Percentiles rank a stretch among this genome's conserved stretches.
Evolutionary conservation across 1,139 yeast genomes (phyloP).

Genomic region (Diutina pseudorugosa): DNA sequence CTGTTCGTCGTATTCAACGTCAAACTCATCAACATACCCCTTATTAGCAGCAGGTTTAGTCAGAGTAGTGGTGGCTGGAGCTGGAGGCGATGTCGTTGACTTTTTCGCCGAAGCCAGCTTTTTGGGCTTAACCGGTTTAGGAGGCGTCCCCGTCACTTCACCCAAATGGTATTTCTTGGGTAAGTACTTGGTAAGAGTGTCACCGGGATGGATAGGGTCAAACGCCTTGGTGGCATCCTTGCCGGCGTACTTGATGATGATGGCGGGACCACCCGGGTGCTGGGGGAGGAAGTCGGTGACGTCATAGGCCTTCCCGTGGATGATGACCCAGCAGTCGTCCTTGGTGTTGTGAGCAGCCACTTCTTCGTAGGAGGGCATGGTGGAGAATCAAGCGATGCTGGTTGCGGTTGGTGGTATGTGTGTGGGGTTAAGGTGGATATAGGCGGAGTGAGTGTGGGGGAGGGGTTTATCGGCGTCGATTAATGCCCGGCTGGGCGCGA

Average conservation of each 20-base stretch:
- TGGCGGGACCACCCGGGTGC: slow-evolving; percentile 45
- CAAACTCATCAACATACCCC: slow-evolving; percentile 25
- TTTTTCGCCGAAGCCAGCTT: slow-evolving; percentile 1
- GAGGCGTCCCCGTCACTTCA: slow-evolving; percentile 6
- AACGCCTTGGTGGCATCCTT: slow-evolving; percentile 49
- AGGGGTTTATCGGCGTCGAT: too few species aligned
- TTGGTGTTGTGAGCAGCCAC: slow-evolving; percentile 25
- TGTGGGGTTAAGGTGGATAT: background rate
- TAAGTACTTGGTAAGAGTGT: slow-evolving; percentile 44
- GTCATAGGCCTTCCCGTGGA: slow-evolving; percentile 40
- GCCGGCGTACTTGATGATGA: slow-evolving; percentile 43
- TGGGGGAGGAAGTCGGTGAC: slow-evolving; percentile 34
- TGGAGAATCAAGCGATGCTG: too few species aligned
- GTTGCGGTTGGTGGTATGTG: background rate
- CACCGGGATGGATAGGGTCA: slow-evolving; percentile 77
- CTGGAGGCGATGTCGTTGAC: slow-evolving; percentile 3
- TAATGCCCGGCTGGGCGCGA: too few species aligned
- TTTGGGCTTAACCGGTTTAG: slow-evolving; percentile 5
- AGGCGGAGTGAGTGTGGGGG: too few species aligned
- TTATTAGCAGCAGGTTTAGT: background rate
- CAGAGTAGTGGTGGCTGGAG: too few species aligned
- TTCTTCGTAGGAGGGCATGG: slow-evolving; percentile 18
- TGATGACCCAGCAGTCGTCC: slow-evolving; percentile 43
- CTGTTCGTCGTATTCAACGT: slow-evolving; percentile 36
- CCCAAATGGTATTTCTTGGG: slow-evolving; percentile 9